phyloP scores from a whole-genome alignment of 345 rosid genomes.

The Lagerstroemia speciosa region DNA sequence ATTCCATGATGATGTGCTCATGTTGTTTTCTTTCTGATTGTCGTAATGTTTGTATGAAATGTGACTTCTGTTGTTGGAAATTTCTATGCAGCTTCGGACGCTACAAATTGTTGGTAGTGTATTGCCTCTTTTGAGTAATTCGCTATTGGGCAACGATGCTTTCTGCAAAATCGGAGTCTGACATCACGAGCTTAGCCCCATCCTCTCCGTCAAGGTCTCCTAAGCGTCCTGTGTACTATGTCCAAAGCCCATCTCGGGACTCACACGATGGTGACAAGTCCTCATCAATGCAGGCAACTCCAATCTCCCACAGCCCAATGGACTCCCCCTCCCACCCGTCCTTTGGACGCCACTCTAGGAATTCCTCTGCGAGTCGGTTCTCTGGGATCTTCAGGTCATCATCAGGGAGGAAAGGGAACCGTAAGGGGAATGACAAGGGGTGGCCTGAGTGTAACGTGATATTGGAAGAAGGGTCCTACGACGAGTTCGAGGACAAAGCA shows the following conservation, averaged over 20 bases:
- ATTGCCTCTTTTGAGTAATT: neutral
- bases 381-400: conserved; percentile 78
- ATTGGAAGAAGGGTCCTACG: conserved; percentile 65
- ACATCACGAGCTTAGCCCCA: conserved; percentile 64
- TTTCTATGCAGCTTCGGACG: neutral
- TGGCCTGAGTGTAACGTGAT: conserved; percentile 73
- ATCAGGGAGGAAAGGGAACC: conserved; percentile 41
- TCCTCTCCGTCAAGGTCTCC: conserved; percentile 79
- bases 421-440: conserved; percentile 67
- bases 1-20: neutral
- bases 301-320: conserved; percentile 43
- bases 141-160: conserved; percentile 23
- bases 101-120: too few species aligned
- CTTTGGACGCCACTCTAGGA: conserved; percentile 70
- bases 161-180: conserved; percentile 65
- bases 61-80: neutral
- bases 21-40: neutral
- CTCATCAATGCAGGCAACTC: conserved; percentile 51
- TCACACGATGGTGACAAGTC: conserved; percentile 84
- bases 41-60: neutral
- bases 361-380: conserved; percentile 74
- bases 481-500: conserved; percentile 45
- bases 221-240: conserved; percentile 59
- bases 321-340: conserved; percentile 84
- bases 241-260: conserved; percentile 87